These are phyloP conservation scores for Phytophthora citrophthora DNA, from an alignment of 352 stramenopile species.

Conservation along the genomic window DNA sequence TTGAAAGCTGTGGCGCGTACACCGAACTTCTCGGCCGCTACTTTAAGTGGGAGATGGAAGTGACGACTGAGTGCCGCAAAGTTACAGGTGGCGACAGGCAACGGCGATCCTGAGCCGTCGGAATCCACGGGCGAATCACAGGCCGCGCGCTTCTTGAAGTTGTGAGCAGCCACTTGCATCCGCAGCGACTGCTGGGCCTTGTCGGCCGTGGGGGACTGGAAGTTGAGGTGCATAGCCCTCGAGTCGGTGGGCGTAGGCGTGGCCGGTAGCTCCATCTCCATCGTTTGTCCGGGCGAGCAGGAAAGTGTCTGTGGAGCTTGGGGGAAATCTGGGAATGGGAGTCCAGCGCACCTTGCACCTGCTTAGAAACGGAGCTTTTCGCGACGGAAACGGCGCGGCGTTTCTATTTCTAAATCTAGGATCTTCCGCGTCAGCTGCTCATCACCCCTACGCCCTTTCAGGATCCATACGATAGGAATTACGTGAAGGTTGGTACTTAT, in stretches of 20 bases:
- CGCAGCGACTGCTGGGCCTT: slow-evolving; percentile 46
- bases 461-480: slow-evolving; percentile 16
- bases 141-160: slow-evolving; percentile 46
- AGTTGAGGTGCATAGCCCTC: slow-evolving; percentile 40
- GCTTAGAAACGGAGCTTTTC: slow-evolving; percentile 32
- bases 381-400: slow-evolving; percentile 32
- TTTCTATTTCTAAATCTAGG: slow-evolving; percentile 34
- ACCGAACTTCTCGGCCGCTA: slow-evolving; percentile 75
- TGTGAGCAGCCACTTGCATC: slow-evolving; percentile 40
- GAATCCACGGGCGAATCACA: slow-evolving; percentile 33
- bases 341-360: slow-evolving; percentile 15
- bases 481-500: background rate
- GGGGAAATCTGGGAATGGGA: slow-evolving; percentile 38
- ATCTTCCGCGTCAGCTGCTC: slow-evolving; percentile 44
- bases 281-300: slow-evolving; percentile 1
- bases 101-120: slow-evolving; percentile 14
- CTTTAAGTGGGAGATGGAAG: slow-evolving; percentile 77
- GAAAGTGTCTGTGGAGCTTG: background rate
- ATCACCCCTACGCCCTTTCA: slow-evolving; percentile 36
- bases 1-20: slow-evolving; percentile 80
- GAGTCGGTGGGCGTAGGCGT: slow-evolving; percentile 38
- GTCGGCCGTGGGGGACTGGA: slow-evolving; percentile 54
- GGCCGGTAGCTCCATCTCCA: slow-evolving; percentile 47
- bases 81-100: slow-evolving; percentile 57
- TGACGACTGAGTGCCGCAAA: slow-evolving; percentile 73